Conservation (phyloP, 2,329 filamentous ascomycete species). For the Raffaelea ambrosiae region DNA sequence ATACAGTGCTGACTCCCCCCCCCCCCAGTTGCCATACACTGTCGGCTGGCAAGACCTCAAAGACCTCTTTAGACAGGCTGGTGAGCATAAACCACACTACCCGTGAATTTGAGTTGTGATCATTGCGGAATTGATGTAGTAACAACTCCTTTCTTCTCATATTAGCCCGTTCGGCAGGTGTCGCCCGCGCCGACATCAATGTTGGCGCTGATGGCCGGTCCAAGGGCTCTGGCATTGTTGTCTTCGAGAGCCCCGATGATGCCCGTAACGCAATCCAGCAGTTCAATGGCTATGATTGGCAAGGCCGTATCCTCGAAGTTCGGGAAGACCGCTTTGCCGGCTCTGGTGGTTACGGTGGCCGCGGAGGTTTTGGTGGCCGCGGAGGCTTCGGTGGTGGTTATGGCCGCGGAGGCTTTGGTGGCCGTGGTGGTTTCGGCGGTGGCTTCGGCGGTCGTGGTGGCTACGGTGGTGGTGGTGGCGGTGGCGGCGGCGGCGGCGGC, state of each 20-base stretch:
- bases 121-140: no score
- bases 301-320: conserved; percentile 85
- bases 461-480: conserved; percentile 32
- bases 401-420: conserved; percentile 34
- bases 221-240: conserved; percentile 94
- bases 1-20: background rate
- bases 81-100: conserved; percentile 44
- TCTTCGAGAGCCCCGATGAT: conserved; percentile 91
- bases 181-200: conserved; percentile 94
- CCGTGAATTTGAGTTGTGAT: no score
- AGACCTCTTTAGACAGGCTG: conserved; percentile 95
- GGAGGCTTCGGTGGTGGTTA: conserved; percentile 43
- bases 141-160: background rate
- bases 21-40: conserved; percentile 78
- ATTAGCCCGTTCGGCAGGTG: conserved; percentile 59
- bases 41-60: conserved; percentile 99
- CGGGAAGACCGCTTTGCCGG: conserved; percentile 91
- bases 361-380: conserved; percentile 52
- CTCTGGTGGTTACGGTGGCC: conserved; percentile 40
- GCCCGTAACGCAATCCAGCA: conserved; percentile 93
- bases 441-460: conserved; percentile 34
- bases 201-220: conserved; percentile 83
- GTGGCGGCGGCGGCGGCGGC: conserved; percentile 26
- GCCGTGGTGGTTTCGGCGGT: conserved; percentile 40
- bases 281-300: conserved; percentile 99